phyloP scores from a whole-genome alignment of 1,284 basidiomycete species.

The Ganoderma lingzhi region DNA sequence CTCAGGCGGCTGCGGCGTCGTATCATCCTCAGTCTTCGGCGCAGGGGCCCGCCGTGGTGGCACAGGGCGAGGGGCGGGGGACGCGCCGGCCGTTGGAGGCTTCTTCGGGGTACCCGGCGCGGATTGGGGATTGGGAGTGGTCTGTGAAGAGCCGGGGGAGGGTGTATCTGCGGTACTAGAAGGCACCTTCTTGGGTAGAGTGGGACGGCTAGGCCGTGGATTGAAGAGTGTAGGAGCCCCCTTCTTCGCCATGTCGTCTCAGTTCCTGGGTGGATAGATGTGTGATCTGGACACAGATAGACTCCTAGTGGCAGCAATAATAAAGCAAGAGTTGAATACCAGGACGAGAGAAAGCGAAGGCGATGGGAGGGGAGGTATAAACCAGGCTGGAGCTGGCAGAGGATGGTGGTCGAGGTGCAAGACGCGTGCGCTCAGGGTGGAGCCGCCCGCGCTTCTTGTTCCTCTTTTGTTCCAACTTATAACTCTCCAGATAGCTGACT shows the following conservation, averaged over 20 bases:
- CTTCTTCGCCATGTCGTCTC: conserved; percentile 34
- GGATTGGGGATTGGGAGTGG: conserved; percentile 23
- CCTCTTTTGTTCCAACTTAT: conserved; percentile 4
- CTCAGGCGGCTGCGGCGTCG: conserved; percentile 58
- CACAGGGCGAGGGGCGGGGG: conserved; percentile 26
- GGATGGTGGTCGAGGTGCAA: conserved; percentile 31
- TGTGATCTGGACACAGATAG: conserved; percentile 12
- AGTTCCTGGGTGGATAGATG: conserved; percentile 9
- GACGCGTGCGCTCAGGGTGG: conserved; percentile 27
- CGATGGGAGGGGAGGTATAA: conserved; percentile 11
- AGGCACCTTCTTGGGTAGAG: conserved; percentile 32
- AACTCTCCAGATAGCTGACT: background rate
- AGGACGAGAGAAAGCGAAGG: conserved; percentile 20
- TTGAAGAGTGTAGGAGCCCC: conserved; percentile 34
- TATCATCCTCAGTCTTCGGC: conserved; percentile 52
- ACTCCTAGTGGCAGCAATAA: background rate
- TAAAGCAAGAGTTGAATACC: conserved; percentile 6
- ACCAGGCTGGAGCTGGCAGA: conserved; percentile 23
- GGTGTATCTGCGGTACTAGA: conserved; percentile 22
- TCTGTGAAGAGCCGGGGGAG: conserved; percentile 27
- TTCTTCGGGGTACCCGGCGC: conserved; percentile 29
- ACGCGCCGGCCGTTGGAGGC: conserved; percentile 19
- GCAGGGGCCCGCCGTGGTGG: conserved; percentile 39
- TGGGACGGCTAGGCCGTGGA: conserved; percentile 32
- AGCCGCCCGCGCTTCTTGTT: conserved; percentile 31